Base-by-base conservation (phyloP, 768 basidiomycete genomes). In the Russula virescens region DNA sequence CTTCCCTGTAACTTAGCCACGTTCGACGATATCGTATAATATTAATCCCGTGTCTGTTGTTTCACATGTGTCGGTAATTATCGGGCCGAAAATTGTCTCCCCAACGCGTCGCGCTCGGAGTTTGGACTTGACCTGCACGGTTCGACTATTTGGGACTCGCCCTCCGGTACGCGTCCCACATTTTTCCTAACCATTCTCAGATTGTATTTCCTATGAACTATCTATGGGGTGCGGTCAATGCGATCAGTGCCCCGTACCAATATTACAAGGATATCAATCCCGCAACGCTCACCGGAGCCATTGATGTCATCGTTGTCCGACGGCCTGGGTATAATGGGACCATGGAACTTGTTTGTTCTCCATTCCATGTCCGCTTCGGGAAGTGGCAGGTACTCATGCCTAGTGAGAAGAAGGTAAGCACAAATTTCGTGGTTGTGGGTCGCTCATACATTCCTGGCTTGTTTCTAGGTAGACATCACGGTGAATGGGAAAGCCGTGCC, bases 321-420 rank as follows among this genome's bases (percentile, higher is more conserved):
- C 83, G 88, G 51, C 85, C 84, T 25, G 76, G 82, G n/a, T 78
- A 80, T 67, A 76, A 80, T 66, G 85, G 87, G 58, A 81, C 79
- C 50, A 79, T 78, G 34, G 87, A 87, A 69, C 83, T 97, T 18
- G 88, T 83, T 1, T 97, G 94, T 72, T 94, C 92, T 2, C 97
- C 96, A 1, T 99, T 99, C 71, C 97, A 98, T 73, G 95, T 99
- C 48, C 81, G 96, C 64, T 98, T 98, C 74, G 97, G 97, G 55
- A 98, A 98, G 80, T 88, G 94, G 80, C 93, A 96, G 75, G 92
- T 98, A 10, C 81, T 98, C 14, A 79, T 94, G 55, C 95, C 97
- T 38, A 86, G 85, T 26, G 97, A 98, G 76, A 98, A 97, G 79
- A 90, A 89, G 81, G 91, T 90, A 71, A 58, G 78, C 53, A 25